Conservation (phyloP, 352 stramenopile species). For the Saprolegnia parasitica region DNA sequence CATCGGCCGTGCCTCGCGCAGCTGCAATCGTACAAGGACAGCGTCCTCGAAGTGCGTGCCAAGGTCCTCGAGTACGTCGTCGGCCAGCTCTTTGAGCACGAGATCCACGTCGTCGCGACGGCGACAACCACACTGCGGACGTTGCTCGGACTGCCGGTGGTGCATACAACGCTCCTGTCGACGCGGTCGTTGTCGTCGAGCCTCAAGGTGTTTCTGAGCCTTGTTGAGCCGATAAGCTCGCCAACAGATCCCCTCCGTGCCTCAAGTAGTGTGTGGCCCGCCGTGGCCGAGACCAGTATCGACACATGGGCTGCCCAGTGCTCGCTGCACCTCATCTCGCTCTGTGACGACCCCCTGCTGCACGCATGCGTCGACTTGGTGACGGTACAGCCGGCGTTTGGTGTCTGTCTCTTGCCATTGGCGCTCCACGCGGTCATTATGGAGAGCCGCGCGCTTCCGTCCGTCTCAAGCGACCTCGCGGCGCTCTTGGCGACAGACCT, state of each 20-base stretch:
- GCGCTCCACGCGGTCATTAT: constrained; percentile 40
- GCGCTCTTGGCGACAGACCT: too few species aligned
- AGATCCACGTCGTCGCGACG: not conserved
- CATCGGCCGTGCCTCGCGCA: not conserved
- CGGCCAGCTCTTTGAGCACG: constrained; percentile 5
- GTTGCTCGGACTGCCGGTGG: not conserved
- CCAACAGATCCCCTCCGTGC: not conserved
- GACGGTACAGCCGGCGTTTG: constrained; percentile 46
- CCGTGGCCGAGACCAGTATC: constrained; percentile 58
- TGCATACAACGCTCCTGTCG: constrained; percentile 33
- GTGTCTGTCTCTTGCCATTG: constrained; percentile 75
- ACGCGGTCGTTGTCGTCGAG: constrained; percentile 47
- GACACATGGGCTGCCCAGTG: constrained; percentile 38
- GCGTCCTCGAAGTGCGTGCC: constrained; percentile 7
- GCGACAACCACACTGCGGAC: constrained; percentile 7
- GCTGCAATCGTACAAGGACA: constrained; percentile 9
- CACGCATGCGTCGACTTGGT: constrained; percentile 42
- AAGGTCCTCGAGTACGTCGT: constrained; percentile 25
- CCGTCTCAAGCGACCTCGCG: too few species aligned
- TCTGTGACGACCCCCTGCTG: constrained; percentile 51
- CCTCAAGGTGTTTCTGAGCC: constrained; percentile 16
- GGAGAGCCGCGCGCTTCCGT: too few species aligned
- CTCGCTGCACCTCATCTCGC: too few species aligned
- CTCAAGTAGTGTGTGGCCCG: not conserved
- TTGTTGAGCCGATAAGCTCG: not conserved